Base-by-base conservation (phyloP, 2,329 filamentous ascomycete species). In the Hypoxylon sp. region DNA sequence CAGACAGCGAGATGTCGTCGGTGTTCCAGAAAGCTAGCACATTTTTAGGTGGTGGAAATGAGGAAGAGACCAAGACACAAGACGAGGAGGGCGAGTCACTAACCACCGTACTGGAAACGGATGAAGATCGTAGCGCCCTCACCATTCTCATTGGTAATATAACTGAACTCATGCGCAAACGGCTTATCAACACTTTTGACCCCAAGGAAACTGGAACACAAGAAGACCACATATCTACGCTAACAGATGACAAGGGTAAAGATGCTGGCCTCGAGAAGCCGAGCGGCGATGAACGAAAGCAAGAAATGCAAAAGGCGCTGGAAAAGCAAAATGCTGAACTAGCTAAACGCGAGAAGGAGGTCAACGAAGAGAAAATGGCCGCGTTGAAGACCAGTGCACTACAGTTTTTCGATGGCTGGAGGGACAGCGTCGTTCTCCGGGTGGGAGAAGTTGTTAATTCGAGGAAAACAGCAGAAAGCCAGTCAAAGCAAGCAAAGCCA, bases 391-490 rank as follows among this genome's bases (percentile, higher is more conserved):
- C 68, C 0, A 73, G 73, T 13, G 73, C 73, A 4, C 53, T 78
- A 9, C 50, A 67, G 11, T 75, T 75, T 60, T 77, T 77, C 59
- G 74, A 78, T 41, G 64, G 72, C 28, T 78, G 76, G 76, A 74
- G 74, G 10, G 76, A 77, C 32, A 72, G 55, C 30, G 73, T 77
- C 3, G 64, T 77, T 50, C 63, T 75, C 21, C 73, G 76, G 5
- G 69, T 78, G 13, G 76, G 75, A 10, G 75, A 75, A 51, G 72
- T 73, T 7, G 65, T 77, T 28, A 78, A 78, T 60, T 68, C 72
- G 2, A 70, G 64, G 34, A 60, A 73, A 34, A 63, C 62, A 7
- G 69, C 68, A n/a, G 43, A 69, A 36, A 63, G 70, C 0, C 66
- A 74, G 17, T 65, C 73, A 6, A 67, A 68, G 21, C 49, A 73